phyloP scores from a whole-genome alignment of 83 land plant genomes.

The Picea abies region DNA sequence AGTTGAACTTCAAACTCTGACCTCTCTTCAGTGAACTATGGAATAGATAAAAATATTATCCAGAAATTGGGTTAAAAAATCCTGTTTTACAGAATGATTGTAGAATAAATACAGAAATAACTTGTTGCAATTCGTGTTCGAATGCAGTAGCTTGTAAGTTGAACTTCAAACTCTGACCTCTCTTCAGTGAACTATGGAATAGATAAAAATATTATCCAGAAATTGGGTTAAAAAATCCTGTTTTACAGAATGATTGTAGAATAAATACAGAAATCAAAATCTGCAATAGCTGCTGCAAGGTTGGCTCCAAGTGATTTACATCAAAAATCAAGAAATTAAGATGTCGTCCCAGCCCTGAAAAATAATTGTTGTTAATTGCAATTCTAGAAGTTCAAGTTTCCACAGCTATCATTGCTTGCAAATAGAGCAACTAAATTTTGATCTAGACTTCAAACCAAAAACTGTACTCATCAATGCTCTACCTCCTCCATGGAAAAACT shows the following conservation, averaged over 20 bases:
- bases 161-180: constrained; percentile 7
- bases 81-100: not conserved
- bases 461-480: not conserved
- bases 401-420: not conserved
- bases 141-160: not conserved
- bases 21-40: not conserved
- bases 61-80: not conserved
- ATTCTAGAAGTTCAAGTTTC: not conserved
- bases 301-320: not conserved
- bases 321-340: not conserved
- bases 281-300: not conserved
- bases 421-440: not conserved
- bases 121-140: not conserved
- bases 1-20: not conserved
- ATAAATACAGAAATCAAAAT: not conserved
- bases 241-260: not conserved
- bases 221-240: not conserved
- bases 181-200: not conserved
- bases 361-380: not conserved
- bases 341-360: constrained; percentile 13
- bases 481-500: not conserved
- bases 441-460: not conserved
- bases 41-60: not conserved
- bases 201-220: not conserved
- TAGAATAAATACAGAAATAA: not conserved